Evolutionary conservation across 805 yeast genomes (phyloP).

Genomic region (Pichia nanzhaoensis): DNA sequence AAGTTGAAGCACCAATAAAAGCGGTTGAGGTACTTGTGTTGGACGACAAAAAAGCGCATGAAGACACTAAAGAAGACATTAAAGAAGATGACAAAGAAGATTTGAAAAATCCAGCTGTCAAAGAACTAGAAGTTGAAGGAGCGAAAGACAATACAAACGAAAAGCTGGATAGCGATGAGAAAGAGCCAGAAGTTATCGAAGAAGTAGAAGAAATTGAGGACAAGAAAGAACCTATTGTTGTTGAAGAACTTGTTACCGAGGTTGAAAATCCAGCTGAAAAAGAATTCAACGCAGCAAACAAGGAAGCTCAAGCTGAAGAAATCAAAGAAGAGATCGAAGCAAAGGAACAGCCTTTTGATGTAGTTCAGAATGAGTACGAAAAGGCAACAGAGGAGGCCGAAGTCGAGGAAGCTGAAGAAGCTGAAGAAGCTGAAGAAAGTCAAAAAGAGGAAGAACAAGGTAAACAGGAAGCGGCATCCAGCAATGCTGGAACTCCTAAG

Average conservation of each 20-base stretch:
- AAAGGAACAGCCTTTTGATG: constrained; percentile 6
- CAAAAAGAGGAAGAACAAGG: constrained; percentile 7
- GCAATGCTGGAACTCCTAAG: not conserved
- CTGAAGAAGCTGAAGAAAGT: constrained; percentile 30
- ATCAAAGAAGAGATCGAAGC: constrained; percentile 7
- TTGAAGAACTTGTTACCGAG: constrained; percentile 6
- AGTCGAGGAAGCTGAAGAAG: constrained; percentile 11
- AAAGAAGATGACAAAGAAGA: not conserved
- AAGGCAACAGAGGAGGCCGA: not conserved
- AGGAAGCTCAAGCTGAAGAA: constrained; percentile 1
- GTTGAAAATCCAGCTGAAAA: constrained; percentile 8
- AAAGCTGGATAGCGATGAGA: constrained; percentile 10
- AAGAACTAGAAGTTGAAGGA: constrained; percentile 11
- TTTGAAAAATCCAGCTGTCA: not conserved
- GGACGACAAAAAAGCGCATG: constrained; percentile 16
- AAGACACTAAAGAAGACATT: constrained; percentile 1
- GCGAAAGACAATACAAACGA: constrained; percentile 10
- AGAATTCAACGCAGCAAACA: not conserved
- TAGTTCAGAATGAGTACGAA: not conserved
- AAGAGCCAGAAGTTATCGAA: not conserved
- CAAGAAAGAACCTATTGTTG: constrained; percentile 7
- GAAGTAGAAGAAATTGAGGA: constrained; percentile 7
- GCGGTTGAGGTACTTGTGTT: not conserved
- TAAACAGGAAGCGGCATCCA: no score
- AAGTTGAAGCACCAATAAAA: constrained; percentile 6